Percentiles rank a stretch among this genome's conserved stretches.
Conservation (phyloP, 352 stramenopile genomes). For the Pythium folliculosum region DNA sequence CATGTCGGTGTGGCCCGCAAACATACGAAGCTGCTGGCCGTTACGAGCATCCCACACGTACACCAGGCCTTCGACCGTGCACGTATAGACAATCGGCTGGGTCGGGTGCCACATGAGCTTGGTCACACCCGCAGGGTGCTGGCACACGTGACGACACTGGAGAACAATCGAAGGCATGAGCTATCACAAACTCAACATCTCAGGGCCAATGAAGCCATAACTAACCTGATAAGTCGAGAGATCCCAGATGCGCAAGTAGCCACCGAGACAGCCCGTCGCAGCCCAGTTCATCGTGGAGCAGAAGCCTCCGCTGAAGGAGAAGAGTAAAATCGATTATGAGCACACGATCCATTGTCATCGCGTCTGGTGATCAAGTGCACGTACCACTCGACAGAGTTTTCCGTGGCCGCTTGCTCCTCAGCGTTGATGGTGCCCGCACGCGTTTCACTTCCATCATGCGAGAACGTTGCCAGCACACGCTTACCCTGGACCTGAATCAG, state of each 20-base stretch:
- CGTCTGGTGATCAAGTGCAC: conserved; percentile 1
- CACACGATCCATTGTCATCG: not conserved
- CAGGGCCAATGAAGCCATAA: not conserved
- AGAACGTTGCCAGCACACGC: conserved; percentile 90
- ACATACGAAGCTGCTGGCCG: conserved; percentile 69
- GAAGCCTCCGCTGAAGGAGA: conserved; percentile 86
- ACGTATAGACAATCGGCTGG: conserved; percentile 85
- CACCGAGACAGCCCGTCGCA: conserved; percentile 94
- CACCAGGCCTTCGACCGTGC: conserved; percentile 87
- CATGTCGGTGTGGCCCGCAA: conserved; percentile 92
- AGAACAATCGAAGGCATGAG: not conserved
- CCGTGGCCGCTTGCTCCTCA: conserved; percentile 40
- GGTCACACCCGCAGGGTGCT: conserved; percentile 88
- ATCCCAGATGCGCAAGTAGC: conserved; percentile 96
- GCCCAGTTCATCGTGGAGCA: conserved; percentile 94
- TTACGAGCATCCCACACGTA: conserved; percentile 92
- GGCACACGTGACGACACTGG: conserved; percentile 86
- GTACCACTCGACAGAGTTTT: conserved; percentile 89
- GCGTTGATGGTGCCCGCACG: conserved; percentile 54
- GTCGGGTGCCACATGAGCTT: conserved; percentile 91
- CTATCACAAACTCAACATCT: not conserved
- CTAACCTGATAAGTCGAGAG: conserved; percentile 80
- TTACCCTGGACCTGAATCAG: conserved; percentile 94
- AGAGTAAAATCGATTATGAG: not conserved
- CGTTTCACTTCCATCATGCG: conserved; percentile 64